Base-by-base conservation (phyloP, 805 yeast species). In the Geotrichum ghanense region DNA sequence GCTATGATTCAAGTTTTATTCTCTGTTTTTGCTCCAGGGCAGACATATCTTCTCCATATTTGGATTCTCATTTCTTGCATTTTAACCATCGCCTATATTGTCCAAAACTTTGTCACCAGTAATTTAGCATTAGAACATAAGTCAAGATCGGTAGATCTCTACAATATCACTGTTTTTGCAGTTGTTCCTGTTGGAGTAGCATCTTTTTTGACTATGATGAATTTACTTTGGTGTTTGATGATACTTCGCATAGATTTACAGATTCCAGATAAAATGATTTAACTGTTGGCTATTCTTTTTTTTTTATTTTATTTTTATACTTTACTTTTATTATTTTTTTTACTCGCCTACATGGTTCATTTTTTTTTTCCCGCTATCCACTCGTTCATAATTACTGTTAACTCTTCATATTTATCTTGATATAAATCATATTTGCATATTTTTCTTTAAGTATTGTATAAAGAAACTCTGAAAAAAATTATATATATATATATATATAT, bases 131-230 rank as follows among this genome's bases (percentile, higher is more conserved):
- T 60, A 37, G 65, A 68, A 54, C 67, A 61, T 53, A 65, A 63
- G 48, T 73, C 77, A 37, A 72, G 95, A 46, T 81, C 88, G 27
- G 84, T 89, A 50, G 95, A 90, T 61, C 71, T 89, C 47, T 86
- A 87, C 62, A 85, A 83, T 54, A 84, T 92, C 44, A 87, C 84
- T 0, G 97, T 90, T 1, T 90, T 86, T 67, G 97, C 97, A 1
- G 98, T 90, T 37, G 96, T 90, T n/a, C 98, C 98, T 0, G 87
- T 90, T 16, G 97, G 98, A 0, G 58, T 90, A 50, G 97, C 97
- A 3, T 85, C 96, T 55, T 90, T 92, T 57, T 65, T 89, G 21
- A 88, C 97, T 2, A 86, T 89, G 95, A 70, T 88, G 31, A 92
- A 89, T 0, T 66, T 90, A 34, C 66, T 90, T 16, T 67, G 97